These are phyloP conservation scores for Tuber magnatum DNA, from an alignment of 495 filamentous ascomycete genomes.

Conservation along the genomic window DNA sequence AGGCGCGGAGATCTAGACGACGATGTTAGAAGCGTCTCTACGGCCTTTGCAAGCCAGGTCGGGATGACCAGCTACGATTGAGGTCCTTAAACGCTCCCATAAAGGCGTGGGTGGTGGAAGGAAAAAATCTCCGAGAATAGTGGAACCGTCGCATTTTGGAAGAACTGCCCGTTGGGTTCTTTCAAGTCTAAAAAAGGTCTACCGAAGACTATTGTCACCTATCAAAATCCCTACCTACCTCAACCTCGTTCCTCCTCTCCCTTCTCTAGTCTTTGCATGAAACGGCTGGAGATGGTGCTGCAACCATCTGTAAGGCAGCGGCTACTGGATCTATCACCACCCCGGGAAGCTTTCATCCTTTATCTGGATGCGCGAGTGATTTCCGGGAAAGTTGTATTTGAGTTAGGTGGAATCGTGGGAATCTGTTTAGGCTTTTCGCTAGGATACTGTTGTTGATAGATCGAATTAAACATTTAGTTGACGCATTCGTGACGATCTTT, in stretches of 20 bases:
- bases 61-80: conserved; percentile 80
- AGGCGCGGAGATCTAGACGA: conserved; percentile 57
- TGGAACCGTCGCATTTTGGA: conserved; percentile 31
- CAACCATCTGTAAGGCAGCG: background rate
- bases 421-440: conserved; percentile 3
- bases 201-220: conserved; percentile 1
- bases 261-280: background rate
- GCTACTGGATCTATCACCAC: background rate
- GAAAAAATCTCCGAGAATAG: conserved; percentile 9
- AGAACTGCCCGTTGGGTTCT: conserved; percentile 30
- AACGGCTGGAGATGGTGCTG: background rate
- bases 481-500: background rate
- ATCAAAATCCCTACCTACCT: conserved; percentile 4
- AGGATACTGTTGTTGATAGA: conserved; percentile 1
- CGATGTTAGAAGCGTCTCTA: conserved; percentile 89
- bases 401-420: background rate
- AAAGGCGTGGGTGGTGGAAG: conserved; percentile 10
- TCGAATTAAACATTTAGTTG: background rate
- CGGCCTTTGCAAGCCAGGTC: conserved; percentile 90
- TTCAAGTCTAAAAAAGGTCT: conserved; percentile 9
- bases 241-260: conserved; percentile 1
- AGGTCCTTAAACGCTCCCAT: conserved; percentile 41
- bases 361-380: background rate
- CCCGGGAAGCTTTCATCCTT: conserved; percentile 3
- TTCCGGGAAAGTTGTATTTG: background rate